Base-by-base conservation (phyloP, 441 rosid genomes). In the Capsella rubella region DNA sequence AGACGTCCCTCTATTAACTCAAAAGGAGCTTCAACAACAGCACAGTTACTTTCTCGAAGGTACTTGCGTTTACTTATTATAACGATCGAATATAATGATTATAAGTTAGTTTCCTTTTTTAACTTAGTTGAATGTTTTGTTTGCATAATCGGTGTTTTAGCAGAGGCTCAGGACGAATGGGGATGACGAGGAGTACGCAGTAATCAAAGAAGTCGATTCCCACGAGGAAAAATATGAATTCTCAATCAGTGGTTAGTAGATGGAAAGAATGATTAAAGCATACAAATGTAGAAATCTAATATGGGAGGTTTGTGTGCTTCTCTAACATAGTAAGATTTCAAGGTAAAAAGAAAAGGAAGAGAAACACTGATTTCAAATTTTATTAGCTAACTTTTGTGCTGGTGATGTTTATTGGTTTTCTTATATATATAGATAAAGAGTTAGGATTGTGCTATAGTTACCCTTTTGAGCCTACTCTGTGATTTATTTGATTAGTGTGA, bases 31-130 rank as follows among this genome's bases (percentile, higher is more conserved):
- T 84, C 89, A n/a, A 81, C 79, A 80, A 84, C 89, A 77, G 83
- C 92, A 79, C 98, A 90, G 82, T 71, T 92, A 57, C 93, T 90
- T 78, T 80, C 91, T 64, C 89, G 89, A 86, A 92, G 99, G 99
- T 95, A 46, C 5, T 29, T 31, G 12, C 13, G 4, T 6, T 52
- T 35, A 16, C 39, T 27, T 35, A 56, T 45, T 53, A 54, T 34
- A 34, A 34, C 37, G 14, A 49, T 51, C 47, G 4, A 63, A 3
- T 34, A n/a, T 52, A 15, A 15, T n/a, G 28, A 27, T 55, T 50
- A 0, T 4, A 57, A 49, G 46, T 27, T 10, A 32, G 45, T 6
- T 6, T 34, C 8, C 37, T 18, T 18, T 21, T 42, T 4, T 5
- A 45, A 53, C 56, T 54, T 13, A 85, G 70, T 12, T 16, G 4